phyloP scores from a whole-genome alignment of 352 stramenopile species.

The Phytophthora citrophthora region DNA sequence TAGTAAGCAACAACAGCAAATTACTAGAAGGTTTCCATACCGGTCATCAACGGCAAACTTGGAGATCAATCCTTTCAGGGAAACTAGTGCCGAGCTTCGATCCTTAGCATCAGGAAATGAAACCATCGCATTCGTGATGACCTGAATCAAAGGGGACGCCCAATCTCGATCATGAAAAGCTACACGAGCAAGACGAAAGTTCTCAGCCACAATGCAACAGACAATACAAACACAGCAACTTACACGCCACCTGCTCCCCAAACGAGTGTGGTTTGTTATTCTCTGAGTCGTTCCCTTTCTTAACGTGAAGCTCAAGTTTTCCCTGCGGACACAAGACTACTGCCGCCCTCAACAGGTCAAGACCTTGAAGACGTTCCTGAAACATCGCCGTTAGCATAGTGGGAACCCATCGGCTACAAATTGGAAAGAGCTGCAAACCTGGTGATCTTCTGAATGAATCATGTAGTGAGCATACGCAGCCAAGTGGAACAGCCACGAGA shows the following conservation, averaged over 20 bases:
- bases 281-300: background rate
- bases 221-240: background rate
- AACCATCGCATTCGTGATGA: conserved; percentile 77
- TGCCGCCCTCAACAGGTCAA: conserved; percentile 35
- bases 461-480: conserved; percentile 46
- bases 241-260: conserved; percentile 22
- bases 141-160: conserved; percentile 63
- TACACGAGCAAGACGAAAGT: conserved; percentile 7
- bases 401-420: background rate
- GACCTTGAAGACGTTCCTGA: conserved; percentile 40
- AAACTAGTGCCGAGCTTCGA: conserved; percentile 41
- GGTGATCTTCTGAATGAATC: conserved; percentile 42
- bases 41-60: conserved; percentile 41
- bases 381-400: background rate
- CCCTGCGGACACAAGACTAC: conserved; percentile 20
- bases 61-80: conserved; percentile 47
- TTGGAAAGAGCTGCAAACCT: conserved; percentile 16
- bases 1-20: background rate
- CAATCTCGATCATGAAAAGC: conserved; percentile 53
- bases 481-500: conserved; percentile 57
- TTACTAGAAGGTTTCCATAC: conserved; percentile 23
- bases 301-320: conserved; percentile 18
- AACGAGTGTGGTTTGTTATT: conserved; percentile 20
- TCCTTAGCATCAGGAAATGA: conserved; percentile 54
- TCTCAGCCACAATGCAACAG: too few species aligned